Percentiles rank a stretch among this genome's conserved stretches.
These are phyloP conservation scores for Russula abietina DNA, from an alignment of 768 basidiomycete species.

Conservation along the genomic window DNA sequence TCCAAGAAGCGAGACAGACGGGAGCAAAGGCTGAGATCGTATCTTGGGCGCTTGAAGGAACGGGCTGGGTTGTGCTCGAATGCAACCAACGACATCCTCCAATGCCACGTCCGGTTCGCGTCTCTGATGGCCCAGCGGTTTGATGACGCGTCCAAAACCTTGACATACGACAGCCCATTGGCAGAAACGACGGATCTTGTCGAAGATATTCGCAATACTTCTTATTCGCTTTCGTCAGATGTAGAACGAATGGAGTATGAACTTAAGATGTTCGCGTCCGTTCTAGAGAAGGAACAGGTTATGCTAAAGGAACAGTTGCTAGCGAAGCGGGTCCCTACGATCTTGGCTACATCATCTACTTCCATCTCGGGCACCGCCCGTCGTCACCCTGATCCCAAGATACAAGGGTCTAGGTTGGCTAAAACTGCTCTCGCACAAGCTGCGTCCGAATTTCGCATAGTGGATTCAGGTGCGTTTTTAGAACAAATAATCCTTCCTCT, in stretches of 20 bases:
- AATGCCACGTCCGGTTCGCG: slow-evolving; percentile 15
- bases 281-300: too few relatives aligned
- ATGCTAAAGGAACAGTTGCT: too few relatives aligned
- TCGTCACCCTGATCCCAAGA: too few relatives aligned
- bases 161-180: slow-evolving; percentile 1
- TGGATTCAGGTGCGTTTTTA: slow-evolving; percentile 2
- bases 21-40: background rate
- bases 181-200: too few relatives aligned
- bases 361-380: background rate
- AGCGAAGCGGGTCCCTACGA: slow-evolving; percentile 4
- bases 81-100: slow-evolving; percentile 12
- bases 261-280: slow-evolving; percentile 6
- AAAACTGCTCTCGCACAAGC: slow-evolving; percentile 11
- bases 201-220: slow-evolving; percentile 2
- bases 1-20: slow-evolving; percentile 4
- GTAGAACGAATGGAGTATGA: background rate
- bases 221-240: background rate
- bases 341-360: background rate
- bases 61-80: slow-evolving; percentile 6
- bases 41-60: slow-evolving; percentile 3
- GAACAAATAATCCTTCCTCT: background rate
- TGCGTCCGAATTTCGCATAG: background rate
- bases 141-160: slow-evolving; percentile 10
- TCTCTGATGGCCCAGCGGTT: slow-evolving; percentile 10
- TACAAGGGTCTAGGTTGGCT: background rate